phyloP scores from a whole-genome alignment of 768 basidiomycete genomes.

The Rhodosporidiobolus sp. region DNA sequence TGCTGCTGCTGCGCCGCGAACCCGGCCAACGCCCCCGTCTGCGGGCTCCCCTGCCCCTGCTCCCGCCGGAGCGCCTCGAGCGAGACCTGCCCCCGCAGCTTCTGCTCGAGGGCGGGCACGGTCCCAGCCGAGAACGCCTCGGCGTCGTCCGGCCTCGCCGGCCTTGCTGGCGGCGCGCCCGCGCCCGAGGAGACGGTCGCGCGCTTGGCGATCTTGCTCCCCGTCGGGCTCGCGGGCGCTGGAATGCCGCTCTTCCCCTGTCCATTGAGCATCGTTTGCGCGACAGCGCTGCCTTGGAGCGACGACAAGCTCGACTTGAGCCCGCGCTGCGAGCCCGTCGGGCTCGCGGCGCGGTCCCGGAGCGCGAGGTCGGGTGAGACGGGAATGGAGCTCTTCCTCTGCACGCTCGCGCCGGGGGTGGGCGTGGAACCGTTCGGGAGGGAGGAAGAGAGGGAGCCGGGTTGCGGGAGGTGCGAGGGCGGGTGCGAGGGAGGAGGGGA shows the following conservation, averaged over 20 bases:
- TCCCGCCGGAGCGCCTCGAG: too few relatives aligned
- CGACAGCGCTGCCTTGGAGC: background rate
- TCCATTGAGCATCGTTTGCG: slow-evolving; percentile 1
- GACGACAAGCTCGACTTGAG: background rate
- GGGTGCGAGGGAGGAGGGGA: too few relatives aligned
- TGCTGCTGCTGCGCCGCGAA: slow-evolving; percentile 41
- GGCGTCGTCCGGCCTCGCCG: slow-evolving; percentile 12
- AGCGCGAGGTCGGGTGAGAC: slow-evolving; percentile 4
- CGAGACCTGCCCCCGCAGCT: too few relatives aligned
- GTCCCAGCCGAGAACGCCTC: slow-evolving; percentile 1
- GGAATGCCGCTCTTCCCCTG: background rate
- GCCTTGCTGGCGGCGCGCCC: background rate
- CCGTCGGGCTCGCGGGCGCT: background rate
- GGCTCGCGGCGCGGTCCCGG: slow-evolving; percentile 13
- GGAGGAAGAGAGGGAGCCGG: background rate
- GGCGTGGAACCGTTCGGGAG: too few relatives aligned
- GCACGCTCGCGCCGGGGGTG: background rate
- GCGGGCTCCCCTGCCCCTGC: too few relatives aligned
- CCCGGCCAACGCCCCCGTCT: too few relatives aligned
- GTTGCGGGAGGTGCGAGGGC: background rate
- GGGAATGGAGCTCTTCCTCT: slow-evolving; percentile 35
- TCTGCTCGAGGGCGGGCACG: too few relatives aligned
- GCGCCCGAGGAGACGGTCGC: slow-evolving; percentile 43
- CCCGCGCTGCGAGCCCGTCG: slow-evolving; percentile 10
- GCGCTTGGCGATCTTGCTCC: slow-evolving; percentile 43